Base-by-base conservation (phyloP, 768 basidiomycete species). In the Leucocoprinus birnbaumii region DNA sequence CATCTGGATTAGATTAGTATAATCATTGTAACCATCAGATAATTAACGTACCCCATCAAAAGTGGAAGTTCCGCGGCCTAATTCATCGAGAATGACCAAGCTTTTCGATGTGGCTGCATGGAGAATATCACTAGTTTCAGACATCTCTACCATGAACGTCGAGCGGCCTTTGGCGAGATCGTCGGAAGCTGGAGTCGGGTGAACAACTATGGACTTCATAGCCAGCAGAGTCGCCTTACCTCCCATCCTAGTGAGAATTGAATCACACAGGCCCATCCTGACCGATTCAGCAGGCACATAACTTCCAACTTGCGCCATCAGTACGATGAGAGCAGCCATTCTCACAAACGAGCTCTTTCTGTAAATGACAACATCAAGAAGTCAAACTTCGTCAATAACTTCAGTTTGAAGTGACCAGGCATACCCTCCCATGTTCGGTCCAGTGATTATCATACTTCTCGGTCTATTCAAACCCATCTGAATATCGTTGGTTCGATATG, bases 81-180 rank as follows among this genome's bases (percentile, higher is more conserved):
- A 78, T 64, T 91, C 89, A 63, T 99, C 96, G 2, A 98, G 76
- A 38, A 99, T 88, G 11, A 99, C 89, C 10, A 98, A 77, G 48
- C 90, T 93, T 26, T 78, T 79, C 3, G 77, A 68, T 0, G 92
- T 89, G 0, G 91, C 89, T 3, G 83, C 75, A 34, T 85, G 79
- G 13, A 98, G 70, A 54, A 98, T 94, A 62, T 97, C 91, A 62
- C 86, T 88, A 0, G 95, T 97, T 67, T 98, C 94, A 4, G 88
- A 79, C 78, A 98, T 87, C 69, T 99, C 96, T 2, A 98, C 91
- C 95, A 97, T 97, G 67, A 98, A 97, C 0, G 91, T 98, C 0
- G 94, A 96, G 7, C 91, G 83, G 0, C 94, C 94, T 37, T 88
- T 80, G 5, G 85, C 81, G 22, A 98, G 69, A 59, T 97, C 93